Conservation (phyloP, 2,329 filamentous ascomycete species). For the Fusarium pseudonygamai region DNA sequence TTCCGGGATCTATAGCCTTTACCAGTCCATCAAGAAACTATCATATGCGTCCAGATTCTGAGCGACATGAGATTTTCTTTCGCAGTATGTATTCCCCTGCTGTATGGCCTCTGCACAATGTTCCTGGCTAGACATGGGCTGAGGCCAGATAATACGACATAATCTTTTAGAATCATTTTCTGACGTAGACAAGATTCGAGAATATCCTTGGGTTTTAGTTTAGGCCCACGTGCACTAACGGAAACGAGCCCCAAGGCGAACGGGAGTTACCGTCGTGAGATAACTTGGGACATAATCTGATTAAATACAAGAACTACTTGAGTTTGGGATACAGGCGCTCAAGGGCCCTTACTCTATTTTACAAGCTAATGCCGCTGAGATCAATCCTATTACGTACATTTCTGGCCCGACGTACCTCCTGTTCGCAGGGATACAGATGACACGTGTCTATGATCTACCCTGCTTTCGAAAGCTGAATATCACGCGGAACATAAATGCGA, state of each 20-base stretch:
- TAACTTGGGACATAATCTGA: accelerated
- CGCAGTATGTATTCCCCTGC: accelerated
- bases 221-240: not conserved
- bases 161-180: accelerated
- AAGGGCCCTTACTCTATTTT: accelerated
- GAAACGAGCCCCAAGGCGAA: not conserved
- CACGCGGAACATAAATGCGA: too few species aligned
- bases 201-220: too few species aligned
- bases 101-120: not conserved
- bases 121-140: not conserved
- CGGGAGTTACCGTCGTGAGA: not conserved
- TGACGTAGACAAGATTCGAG: accelerated
- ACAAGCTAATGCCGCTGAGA: accelerated
- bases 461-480: too few species aligned
- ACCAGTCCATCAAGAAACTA: not conserved
- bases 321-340: accelerated
- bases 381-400: not conserved
- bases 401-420: not conserved
- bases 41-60: not conserved
- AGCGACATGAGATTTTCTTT: accelerated
- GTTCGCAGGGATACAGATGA: too few species aligned
- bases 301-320: accelerated
- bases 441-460: too few species aligned
- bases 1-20: not conserved
- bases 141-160: not conserved